A percentile compares a stretch with the other conserved stretches of the same genome.
Evolutionary conservation across 2,329 filamentous ascomycete genomes (phyloP).

Genomic region (Ascochyta lentis): DNA sequence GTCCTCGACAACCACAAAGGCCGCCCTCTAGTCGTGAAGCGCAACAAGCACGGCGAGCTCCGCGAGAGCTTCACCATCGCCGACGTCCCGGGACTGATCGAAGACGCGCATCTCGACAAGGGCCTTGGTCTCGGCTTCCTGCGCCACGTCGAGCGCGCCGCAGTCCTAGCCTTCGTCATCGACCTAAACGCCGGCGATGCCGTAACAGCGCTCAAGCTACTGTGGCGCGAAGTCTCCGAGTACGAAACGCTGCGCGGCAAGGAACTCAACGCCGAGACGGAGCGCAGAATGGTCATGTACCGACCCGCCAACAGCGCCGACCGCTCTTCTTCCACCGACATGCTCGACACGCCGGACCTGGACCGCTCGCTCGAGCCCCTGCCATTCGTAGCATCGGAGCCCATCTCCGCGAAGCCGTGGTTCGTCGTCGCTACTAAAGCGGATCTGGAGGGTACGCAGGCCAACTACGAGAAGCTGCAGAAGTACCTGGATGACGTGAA

Average conservation of each 20-base stretch:
- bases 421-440: slow-evolving; percentile 95
- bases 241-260: slow-evolving; percentile 84
- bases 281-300: slow-evolving; percentile 67
- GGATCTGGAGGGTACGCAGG: slow-evolving; percentile 78
- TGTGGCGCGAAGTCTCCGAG: slow-evolving; percentile 90
- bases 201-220: slow-evolving; percentile 74
- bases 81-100: slow-evolving; percentile 92
- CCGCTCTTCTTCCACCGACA: slow-evolving; percentile 23
- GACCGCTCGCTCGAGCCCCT: slow-evolving; percentile 44
- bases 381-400: slow-evolving; percentile 62
- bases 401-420: slow-evolving; percentile 94
- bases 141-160: slow-evolving; percentile 90
- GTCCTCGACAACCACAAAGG: slow-evolving; percentile 88
- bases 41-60: slow-evolving; percentile 56
- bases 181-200: slow-evolving; percentile 83
- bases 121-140: slow-evolving; percentile 92
- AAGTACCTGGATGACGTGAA: slow-evolving; percentile 73
- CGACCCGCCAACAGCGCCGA: slow-evolving; percentile 32
- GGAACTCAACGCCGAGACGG: slow-evolving; percentile 69
- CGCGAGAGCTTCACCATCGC: slow-evolving; percentile 89
- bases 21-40: slow-evolving; percentile 64
- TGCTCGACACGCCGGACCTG: slow-evolving; percentile 33
- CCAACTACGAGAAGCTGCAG: slow-evolving; percentile 75
- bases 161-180: slow-evolving; percentile 91
- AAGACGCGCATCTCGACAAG: slow-evolving; percentile 89